Base-by-base conservation (phyloP, 257 asterid species). In the Vinca minor region DNA sequence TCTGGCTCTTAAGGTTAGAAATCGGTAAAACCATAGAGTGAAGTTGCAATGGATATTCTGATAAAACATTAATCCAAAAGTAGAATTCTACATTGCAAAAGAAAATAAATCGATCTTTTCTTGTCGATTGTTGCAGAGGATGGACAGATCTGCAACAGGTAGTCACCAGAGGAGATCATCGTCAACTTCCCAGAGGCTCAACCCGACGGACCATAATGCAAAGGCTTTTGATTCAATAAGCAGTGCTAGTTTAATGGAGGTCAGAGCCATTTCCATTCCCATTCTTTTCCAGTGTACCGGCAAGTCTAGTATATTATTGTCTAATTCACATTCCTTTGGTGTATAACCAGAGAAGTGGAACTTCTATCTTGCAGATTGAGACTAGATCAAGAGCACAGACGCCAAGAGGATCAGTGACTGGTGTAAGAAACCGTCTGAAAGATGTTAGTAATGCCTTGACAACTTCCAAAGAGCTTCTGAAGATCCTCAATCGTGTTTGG, bases 401-500 rank as follows among this genome's bases (percentile, higher is more conserved):
- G 3, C 82, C 88, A 7, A 80, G 83, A 23, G 85, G 79, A 64
- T 84, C 94, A 17, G 81, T 64, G 3, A 61, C 32, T 66, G 85
- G 85, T 60, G 53, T 55, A 32, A 78, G 47, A 63, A 79, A 69
- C 73, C 91, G 86, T 67, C 78, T 88, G 49, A 91, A 86, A 83
- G 98, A 88, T 54, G 81, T 81, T 36, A 91, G 96, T 52, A 86
- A 80, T 52, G 96, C 96, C 67, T 70, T 91, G 66, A 88, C 89
- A 14, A 92, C 96, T 21, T 92, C 98, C 20, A 92, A 92, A 69
- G 98, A 89, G 88, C 89, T 92, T 48, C 78, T 92, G 44, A 92
- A 89, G 79, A 89, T 92, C 26, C 84, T 92, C 73, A 89, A 74
- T 74, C 89, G 93, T 21, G 70, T 92, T 8, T 87, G 96, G 96